Conservation (phyloP, 2,329 filamentous ascomycete species). For the Aureobasidium sp. region DNA sequence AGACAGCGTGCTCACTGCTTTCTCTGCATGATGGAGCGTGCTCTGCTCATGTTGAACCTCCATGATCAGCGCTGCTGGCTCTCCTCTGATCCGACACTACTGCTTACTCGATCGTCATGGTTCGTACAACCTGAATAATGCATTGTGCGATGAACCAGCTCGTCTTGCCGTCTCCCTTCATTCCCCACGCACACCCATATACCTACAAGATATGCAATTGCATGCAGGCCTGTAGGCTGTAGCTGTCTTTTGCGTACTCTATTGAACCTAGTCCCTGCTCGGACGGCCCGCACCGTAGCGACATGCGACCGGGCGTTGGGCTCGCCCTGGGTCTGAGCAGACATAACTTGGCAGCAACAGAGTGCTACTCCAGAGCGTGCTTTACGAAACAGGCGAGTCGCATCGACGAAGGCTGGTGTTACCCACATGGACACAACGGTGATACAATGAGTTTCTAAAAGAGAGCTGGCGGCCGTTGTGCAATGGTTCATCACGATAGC, state of each 20-base stretch:
- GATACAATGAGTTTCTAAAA: not conserved
- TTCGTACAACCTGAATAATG: not conserved
- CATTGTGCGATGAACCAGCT: not conserved
- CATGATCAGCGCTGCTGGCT: not conserved
- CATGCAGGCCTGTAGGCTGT: not conserved
- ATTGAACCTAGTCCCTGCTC: conserved; percentile 1
- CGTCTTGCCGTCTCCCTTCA: not conserved
- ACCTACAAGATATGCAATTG: not conserved
- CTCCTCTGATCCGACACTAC: conserved; percentile 3
- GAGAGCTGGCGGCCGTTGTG: conserved; percentile 3
- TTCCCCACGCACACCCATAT: not conserved
- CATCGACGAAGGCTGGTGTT: not conserved
- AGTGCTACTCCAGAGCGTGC: not conserved
- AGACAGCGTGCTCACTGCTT: not conserved
- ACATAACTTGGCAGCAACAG: not conserved
- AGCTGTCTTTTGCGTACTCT: not conserved
- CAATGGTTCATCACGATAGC: not conserved
- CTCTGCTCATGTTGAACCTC: conserved; percentile 1
- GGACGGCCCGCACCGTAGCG: conserved; percentile 3
- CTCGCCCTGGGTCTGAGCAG: not conserved
- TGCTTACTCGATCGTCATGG: not conserved
- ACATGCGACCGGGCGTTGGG: conserved; percentile 1
- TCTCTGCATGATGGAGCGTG: conserved; percentile 6
- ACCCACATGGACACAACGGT: not conserved
- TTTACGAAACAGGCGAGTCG: not conserved